Evolutionary conservation across 805 yeast species (phyloP).

Genomic region (Candida multigemmis): DNA sequence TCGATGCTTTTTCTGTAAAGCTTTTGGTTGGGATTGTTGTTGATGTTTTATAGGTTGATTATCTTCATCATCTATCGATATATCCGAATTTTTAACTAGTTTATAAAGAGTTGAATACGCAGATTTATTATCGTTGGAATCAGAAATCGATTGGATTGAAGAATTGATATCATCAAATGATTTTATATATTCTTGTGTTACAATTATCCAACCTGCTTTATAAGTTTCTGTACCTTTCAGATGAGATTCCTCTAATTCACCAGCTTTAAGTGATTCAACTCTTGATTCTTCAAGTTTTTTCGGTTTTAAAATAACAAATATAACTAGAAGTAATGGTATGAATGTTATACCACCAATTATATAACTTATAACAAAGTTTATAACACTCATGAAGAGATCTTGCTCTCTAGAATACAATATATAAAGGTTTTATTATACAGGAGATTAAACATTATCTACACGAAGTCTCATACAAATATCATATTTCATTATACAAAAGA

Average conservation of each 20-base stretch:
- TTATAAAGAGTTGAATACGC: slow-evolving; percentile 58
- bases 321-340: slow-evolving; percentile 45
- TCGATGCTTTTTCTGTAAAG: slow-evolving; percentile 41
- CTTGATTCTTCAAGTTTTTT: slow-evolving; percentile 8
- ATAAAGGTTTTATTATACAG: too few species aligned
- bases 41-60: slow-evolving; percentile 1
- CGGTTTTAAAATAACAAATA: slow-evolving; percentile 33
- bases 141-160: slow-evolving; percentile 33
- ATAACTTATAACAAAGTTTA: slow-evolving; percentile 39
- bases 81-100: slow-evolving; percentile 34
- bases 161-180: slow-evolving; percentile 38
- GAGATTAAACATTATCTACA: too few species aligned
- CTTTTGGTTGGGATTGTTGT: slow-evolving; percentile 3
- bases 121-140: slow-evolving; percentile 34
- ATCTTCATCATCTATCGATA: neutral
- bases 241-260: slow-evolving; percentile 52
- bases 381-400: too few species aligned
- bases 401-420: too few species aligned
- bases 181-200: slow-evolving; percentile 63
- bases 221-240: slow-evolving; percentile 56
- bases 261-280: slow-evolving; percentile 33
- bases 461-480: too few species aligned
- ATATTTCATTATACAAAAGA: neutral
- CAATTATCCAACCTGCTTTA: slow-evolving; percentile 72
- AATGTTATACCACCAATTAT: slow-evolving; percentile 77